Evolutionary conservation across 768 basidiomycete genomes (phyloP).

Genomic region (Psilocybe azurescens): DNA sequence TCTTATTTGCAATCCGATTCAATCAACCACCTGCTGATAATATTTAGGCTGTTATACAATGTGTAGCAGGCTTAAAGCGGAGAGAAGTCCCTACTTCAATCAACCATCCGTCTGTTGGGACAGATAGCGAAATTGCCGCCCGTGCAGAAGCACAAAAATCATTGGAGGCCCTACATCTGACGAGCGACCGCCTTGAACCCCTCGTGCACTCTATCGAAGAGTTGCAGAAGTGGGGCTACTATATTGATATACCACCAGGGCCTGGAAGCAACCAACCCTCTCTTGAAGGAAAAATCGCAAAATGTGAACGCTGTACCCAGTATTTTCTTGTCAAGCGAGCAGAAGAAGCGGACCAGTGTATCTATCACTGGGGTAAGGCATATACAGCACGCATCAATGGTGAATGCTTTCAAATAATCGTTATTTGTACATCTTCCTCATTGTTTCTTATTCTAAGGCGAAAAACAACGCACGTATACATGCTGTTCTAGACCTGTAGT

Average conservation of each 20-base stretch:
- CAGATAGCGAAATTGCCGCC: conserved; percentile 63
- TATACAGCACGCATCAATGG: conserved; percentile 70
- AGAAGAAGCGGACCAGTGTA: conserved; percentile 66
- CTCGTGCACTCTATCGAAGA: conserved; percentile 63
- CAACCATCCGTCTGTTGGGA: conserved; percentile 79
- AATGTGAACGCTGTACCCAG: conserved; percentile 82
- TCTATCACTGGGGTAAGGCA: conserved; percentile 83
- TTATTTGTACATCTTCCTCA: background rate
- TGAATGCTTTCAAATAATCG: conserved; percentile 30
- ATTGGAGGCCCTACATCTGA: conserved; percentile 57
- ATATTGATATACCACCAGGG: conserved; percentile 69
- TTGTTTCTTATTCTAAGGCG: conserved; percentile 47
- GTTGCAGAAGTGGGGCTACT: conserved; percentile 71
- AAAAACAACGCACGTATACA: conserved; percentile 71
- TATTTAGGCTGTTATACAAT: conserved; percentile 54
- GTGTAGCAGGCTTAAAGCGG: conserved; percentile 53
- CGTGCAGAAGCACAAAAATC: conserved; percentile 62
- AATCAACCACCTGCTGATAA: conserved; percentile 7
- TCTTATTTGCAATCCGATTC: background rate
- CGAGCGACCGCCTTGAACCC: conserved; percentile 55
- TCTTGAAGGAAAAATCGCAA: conserved; percentile 61
- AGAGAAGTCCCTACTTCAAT: conserved; percentile 58
- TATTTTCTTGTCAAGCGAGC: conserved; percentile 70
- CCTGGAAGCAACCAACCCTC: conserved; percentile 69
- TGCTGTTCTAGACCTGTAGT: conserved; percentile 75